These are phyloP conservation scores for Ophiorrhiza pumila DNA, from an alignment of 257 asterid genomes.

Conservation along the genomic window DNA sequence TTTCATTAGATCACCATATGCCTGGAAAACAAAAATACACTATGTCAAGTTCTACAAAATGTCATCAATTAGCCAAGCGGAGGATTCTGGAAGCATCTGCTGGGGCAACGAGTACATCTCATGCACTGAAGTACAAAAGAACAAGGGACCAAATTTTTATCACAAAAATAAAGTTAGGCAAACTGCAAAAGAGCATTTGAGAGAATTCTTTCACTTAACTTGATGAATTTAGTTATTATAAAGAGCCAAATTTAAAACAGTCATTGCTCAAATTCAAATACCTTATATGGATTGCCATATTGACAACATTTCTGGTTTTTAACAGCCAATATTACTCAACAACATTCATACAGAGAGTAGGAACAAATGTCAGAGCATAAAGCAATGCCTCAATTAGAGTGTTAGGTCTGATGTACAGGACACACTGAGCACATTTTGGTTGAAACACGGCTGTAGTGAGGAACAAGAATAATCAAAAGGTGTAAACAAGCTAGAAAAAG, in stretches of 20 bases:
- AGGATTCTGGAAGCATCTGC: conserved; percentile 8
- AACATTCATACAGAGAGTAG: not conserved
- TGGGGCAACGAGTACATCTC: not conserved
- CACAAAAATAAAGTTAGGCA: not conserved
- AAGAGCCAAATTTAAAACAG: not conserved
- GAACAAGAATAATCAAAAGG: no score
- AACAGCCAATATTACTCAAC: not conserved
- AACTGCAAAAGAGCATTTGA: not conserved
- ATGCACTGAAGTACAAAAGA: not conserved
- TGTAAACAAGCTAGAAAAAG: not conserved
- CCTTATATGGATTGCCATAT: not conserved
- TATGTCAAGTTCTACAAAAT: conserved; percentile 7
- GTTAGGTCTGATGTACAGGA: not conserved
- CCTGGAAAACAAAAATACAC: conserved; percentile 44
- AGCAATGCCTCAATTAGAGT: not conserved
- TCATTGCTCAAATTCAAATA: not conserved
- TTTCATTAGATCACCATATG: conserved; percentile 84
- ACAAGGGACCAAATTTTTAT: not conserved
- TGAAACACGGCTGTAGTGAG: not conserved
- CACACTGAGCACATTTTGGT: not conserved
- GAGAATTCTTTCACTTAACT: not conserved
- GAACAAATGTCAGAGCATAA: not conserved
- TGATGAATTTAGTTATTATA: not conserved
- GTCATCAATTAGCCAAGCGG: not conserved
- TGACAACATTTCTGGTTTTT: not conserved